Evolutionary conservation across 106 monocot genomes (phyloP).

Genomic region (Dioscorea alata): DNA sequence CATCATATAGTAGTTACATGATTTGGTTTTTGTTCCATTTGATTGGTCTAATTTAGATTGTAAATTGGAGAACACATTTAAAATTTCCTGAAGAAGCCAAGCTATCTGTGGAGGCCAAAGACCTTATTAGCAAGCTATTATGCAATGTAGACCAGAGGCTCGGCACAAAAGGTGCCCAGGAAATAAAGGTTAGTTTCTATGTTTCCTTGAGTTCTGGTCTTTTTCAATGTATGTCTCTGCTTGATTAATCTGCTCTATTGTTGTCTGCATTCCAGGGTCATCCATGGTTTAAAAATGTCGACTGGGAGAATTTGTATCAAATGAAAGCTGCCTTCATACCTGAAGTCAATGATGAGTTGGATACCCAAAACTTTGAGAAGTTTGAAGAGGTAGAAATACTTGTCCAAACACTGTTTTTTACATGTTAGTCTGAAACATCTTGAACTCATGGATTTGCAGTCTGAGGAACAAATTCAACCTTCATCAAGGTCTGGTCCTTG

Average conservation of each 20-base stretch:
- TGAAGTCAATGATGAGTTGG: slow-evolving; percentile 82
- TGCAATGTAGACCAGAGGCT: slow-evolving; percentile 88
- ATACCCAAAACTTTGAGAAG: slow-evolving; percentile 93
- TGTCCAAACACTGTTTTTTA: not conserved
- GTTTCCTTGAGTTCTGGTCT: not conserved
- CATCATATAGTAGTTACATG: not conserved
- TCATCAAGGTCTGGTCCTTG: slow-evolving; percentile 75
- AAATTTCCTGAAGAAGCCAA: slow-evolving; percentile 93
- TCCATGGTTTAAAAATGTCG: slow-evolving; percentile 53
- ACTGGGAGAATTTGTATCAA: slow-evolving; percentile 81
- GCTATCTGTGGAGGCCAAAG: slow-evolving; percentile 73
- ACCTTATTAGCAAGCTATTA: slow-evolving; percentile 76
- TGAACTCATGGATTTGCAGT: slow-evolving; percentile 22
- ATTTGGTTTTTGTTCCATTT: not conserved
- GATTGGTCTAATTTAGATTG: slow-evolving; percentile 49
- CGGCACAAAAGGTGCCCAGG: slow-evolving; percentile 82
- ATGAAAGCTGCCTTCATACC: slow-evolving; percentile 86
- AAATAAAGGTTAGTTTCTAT: slow-evolving; percentile 62
- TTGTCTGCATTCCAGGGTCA: slow-evolving; percentile 45
- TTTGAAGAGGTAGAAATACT: slow-evolving; percentile 69
- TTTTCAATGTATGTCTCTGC: not conserved
- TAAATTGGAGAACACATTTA: slow-evolving; percentile 87
- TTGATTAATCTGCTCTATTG: not conserved
- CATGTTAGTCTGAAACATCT: too few relatives aligned
- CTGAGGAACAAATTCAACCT: slow-evolving; percentile 31